phyloP scores from a whole-genome alignment of 1,284 basidiomycete genomes.

The Pyrrhoderma lamaoense region DNA sequence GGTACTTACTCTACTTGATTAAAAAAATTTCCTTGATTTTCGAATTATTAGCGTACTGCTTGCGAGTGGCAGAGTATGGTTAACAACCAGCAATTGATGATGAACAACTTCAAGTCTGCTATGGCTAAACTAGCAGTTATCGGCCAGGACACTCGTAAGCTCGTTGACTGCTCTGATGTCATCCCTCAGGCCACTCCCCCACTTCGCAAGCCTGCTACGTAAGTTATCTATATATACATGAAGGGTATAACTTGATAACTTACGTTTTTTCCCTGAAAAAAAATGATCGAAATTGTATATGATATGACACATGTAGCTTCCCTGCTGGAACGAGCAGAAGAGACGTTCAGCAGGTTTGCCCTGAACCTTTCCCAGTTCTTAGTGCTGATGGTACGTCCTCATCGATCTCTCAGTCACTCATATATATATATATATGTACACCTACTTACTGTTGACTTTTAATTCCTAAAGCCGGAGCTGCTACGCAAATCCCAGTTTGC shows the following conservation, averaged over 20 bases:
- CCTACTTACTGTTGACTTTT: neutral
- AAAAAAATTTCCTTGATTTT: no score
- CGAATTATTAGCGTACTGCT: conserved; percentile 19
- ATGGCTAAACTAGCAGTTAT: conserved; percentile 29
- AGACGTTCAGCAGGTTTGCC: conserved; percentile 16
- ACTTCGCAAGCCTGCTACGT: conserved; percentile 13
- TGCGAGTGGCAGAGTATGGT: conserved; percentile 23
- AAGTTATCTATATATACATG: neutral
- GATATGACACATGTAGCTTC: conserved; percentile 3
- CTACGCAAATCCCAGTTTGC: conserved; percentile 16
- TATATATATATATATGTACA: neutral
- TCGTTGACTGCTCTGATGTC: conserved; percentile 20
- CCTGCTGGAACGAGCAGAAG: conserved; percentile 16
- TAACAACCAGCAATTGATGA: conserved; percentile 21
- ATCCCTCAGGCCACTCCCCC: conserved; percentile 8
- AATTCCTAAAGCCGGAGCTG: conserved; percentile 6
- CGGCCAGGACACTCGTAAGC: conserved; percentile 23
- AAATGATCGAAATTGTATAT: no score
- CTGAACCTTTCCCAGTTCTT: conserved; percentile 16
- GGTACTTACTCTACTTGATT: no score
- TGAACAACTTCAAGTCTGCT: conserved; percentile 25
- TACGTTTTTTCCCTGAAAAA: neutral
- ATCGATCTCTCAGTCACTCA: no score
- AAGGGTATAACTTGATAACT: neutral
- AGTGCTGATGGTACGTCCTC: conserved; percentile 13